Evolutionary conservation across 345 rosid genomes (phyloP), one percentile per base, ranked within the genome.

Genomic region (Clarkia xantiana): DNA sequence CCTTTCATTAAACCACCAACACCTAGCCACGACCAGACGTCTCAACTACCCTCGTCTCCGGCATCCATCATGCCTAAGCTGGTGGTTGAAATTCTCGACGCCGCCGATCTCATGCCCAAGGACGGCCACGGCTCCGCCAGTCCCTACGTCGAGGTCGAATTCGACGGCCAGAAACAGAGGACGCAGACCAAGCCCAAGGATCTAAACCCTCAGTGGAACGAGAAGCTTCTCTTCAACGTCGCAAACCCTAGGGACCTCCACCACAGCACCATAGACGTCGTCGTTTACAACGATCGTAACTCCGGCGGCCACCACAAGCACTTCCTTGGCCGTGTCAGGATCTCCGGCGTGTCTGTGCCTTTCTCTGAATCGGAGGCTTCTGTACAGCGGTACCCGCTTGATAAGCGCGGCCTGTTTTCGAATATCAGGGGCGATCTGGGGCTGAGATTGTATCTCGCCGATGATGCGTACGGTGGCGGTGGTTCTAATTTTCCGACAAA

Each of bases 81-180:
- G 42, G 65, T 55, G 8, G 65, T 65, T 11, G 61, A 65, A 40
- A 61, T 65, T 7, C 44, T 50, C 13, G 61, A 55, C 16, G 70
- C 70, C 0, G 6, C 9, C 20, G 65, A 55, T 47, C 70, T 65
- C 14, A 44, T 42, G 65, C 65, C 70, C 19, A 59, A 55, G 19
- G 70, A 65, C 14, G 70, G 64, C 14, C 60, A 65, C 0, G 69
- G 69, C 17, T 47, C 56, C 7, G 54, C 69, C 0, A 65, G 57
- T 40, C 61, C 64, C 4, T 65, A 42, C 44, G 70, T 65, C 8
- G 57, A 54, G 25, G 65, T 60, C 13, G 59, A 64, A 22, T 40
- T 58, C 45, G 55, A 64, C 18, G 44, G 44, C 6, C 60, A 64
- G 48, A 18, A 39, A 4, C 23, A 13, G 0, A 18, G 16, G 17